These are phyloP conservation scores for Taphrina wiesneri DNA, from an alignment of 1,139 yeast genomes.

Conservation along the genomic window DNA sequence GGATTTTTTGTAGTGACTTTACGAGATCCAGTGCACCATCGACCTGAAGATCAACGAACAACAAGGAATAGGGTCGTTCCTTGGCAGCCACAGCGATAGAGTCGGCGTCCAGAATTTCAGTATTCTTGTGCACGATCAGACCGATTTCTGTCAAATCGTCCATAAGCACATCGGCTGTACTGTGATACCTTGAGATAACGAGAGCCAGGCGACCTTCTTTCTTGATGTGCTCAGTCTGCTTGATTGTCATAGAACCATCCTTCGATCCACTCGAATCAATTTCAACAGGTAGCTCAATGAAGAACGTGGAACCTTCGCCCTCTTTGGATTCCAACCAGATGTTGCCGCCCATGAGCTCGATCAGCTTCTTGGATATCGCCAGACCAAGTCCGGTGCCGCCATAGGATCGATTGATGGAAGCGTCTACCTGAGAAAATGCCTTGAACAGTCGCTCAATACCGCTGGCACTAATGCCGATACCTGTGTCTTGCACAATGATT, in stretches of 20 bases:
- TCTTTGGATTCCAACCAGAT: conserved; percentile 26
- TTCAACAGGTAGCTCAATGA: conserved; percentile 2
- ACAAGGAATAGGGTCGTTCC: background rate
- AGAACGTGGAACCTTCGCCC: conserved; percentile 15
- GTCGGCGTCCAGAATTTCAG: background rate
- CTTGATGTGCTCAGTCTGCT: background rate
- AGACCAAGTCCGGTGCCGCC: conserved; percentile 66
- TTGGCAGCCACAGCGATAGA: background rate
- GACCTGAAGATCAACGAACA: conserved; percentile 13
- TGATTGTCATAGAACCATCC: background rate
- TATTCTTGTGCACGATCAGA: conserved; percentile 1
- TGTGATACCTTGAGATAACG: conserved; percentile 1
- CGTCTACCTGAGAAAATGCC: conserved; percentile 63
- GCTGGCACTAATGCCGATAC: conserved; percentile 59
- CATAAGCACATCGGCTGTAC: conserved; percentile 12
- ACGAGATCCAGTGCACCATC: conserved; percentile 9
- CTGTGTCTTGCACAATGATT: conserved; percentile 67
- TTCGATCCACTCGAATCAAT: background rate
- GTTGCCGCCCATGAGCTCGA: conserved; percentile 32
- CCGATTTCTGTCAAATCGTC: conserved; percentile 6
- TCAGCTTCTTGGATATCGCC: conserved; percentile 21
- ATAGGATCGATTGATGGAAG: conserved; percentile 57
- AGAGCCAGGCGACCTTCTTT: conserved; percentile 8
- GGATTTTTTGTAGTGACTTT: background rate
- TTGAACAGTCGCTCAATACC: conserved; percentile 50